Conservation (phyloP, 2,329 filamentous ascomycete genomes). For the Bipolaris cookei region DNA sequence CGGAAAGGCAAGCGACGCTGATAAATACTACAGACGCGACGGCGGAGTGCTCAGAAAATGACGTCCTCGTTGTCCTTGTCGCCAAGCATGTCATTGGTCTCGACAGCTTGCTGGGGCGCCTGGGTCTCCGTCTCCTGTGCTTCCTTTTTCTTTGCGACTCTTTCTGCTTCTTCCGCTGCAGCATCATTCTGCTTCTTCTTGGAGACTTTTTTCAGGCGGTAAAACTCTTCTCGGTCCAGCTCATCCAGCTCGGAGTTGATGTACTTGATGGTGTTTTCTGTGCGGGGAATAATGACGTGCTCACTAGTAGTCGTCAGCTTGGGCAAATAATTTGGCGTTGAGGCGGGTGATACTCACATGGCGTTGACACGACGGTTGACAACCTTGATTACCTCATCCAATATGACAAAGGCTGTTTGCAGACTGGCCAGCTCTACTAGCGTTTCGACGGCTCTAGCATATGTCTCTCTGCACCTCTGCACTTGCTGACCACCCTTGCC, state of each 20-base stretch:
- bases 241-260: slow-evolving; percentile 99
- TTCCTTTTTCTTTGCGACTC: slow-evolving; percentile 50
- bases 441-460: slow-evolving; percentile 93
- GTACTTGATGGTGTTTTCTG: slow-evolving; percentile 99
- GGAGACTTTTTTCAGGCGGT: slow-evolving; percentile 91
- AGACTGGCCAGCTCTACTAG: slow-evolving; percentile 92
- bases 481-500: slow-evolving; percentile 98
- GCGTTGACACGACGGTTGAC: slow-evolving; percentile 98
- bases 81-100: slow-evolving; percentile 70
- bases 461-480: slow-evolving; percentile 92
- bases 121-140: slow-evolving; percentile 29
- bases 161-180: slow-evolving; percentile 47
- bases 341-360: slow-evolving; percentile 66
- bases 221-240: slow-evolving; percentile 97
- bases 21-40: slow-evolving; percentile 2
- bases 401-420: slow-evolving; percentile 96
- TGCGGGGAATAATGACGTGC: slow-evolving; percentile 95
- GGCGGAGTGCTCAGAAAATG: slow-evolving; percentile 68
- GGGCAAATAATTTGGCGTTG: neutral
- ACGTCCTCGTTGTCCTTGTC: slow-evolving; percentile 82
- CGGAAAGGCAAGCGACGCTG: neutral
- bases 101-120: slow-evolving; percentile 45
- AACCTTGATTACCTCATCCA: slow-evolving; percentile 99
- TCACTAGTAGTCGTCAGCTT: slow-evolving; percentile 60
- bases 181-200: slow-evolving; percentile 67